Percentiles rank a stretch among this genome's conserved stretches.
phyloP scores from a whole-genome alignment of 805 yeast species.

The Yamadazyma nakazawae region DNA sequence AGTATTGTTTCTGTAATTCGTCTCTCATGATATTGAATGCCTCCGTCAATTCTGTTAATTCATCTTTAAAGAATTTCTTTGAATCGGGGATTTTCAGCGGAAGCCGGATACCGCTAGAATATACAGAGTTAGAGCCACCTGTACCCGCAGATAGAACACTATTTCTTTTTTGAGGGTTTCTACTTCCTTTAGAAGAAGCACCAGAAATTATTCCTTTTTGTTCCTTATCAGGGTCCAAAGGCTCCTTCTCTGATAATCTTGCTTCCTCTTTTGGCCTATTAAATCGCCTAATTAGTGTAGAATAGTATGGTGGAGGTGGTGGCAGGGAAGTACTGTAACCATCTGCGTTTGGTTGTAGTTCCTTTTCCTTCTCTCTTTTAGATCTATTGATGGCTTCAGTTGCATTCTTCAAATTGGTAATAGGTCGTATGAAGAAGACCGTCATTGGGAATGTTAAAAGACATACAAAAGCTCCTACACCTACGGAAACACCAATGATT shows the following conservation, averaged over 20 bases:
- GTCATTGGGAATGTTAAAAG: constrained; percentile 79
- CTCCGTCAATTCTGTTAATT: constrained; percentile 79
- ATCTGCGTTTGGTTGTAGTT: neutral
- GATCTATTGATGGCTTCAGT: constrained; percentile 65
- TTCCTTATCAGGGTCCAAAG: neutral
- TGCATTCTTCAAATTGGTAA: constrained; percentile 72
- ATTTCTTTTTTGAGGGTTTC: constrained; percentile 23
- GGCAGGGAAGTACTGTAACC: neutral
- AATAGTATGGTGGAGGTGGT: constrained; percentile 17
- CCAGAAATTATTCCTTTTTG: neutral
- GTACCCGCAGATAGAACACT: constrained; percentile 29
- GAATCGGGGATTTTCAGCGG: constrained; percentile 36
- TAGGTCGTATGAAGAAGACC: constrained; percentile 81
- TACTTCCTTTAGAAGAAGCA: constrained; percentile 9
- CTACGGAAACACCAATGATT: constrained; percentile 74
- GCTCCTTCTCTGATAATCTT: constrained; percentile 2
- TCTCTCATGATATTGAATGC: constrained; percentile 91
- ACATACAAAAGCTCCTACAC: constrained; percentile 71
- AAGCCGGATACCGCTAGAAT: constrained; percentile 37
- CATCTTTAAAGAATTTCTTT: constrained; percentile 65
- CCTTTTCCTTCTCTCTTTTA: constrained; percentile 23
- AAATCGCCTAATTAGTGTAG: constrained; percentile 13
- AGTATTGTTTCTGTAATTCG: constrained; percentile 79
- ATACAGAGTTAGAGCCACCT: constrained; percentile 35
- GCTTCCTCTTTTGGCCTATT: neutral